Conservation (phyloP, 495 filamentous ascomycete genomes). For the Collariella sp. region DNA sequence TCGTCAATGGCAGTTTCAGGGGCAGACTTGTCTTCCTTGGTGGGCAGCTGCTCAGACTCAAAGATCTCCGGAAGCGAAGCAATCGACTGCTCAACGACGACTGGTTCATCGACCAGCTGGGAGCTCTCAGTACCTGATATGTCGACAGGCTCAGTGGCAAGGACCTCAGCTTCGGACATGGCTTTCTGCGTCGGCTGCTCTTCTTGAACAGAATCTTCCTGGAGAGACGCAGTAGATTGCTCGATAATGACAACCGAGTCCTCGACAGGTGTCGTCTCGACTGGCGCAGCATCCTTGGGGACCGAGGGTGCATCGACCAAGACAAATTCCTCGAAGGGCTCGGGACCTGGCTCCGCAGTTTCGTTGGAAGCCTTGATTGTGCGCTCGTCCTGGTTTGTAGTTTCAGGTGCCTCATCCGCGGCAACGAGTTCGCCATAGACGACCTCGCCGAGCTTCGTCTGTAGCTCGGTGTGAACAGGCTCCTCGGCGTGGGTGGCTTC, state of each 20-base stretch:
- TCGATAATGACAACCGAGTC: conserved; percentile 7
- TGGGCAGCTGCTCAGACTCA: conserved; percentile 1
- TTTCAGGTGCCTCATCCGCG: not conserved
- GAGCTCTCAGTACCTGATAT: not conserved
- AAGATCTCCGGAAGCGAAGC: conserved; percentile 9
- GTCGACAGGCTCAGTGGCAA: not conserved
- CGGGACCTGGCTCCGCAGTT: not conserved
- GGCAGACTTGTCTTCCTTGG: not conserved
- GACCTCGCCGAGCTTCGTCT: no score
- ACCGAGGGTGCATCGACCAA: conserved; percentile 14
- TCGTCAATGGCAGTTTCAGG: not conserved
- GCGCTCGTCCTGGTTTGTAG: not conserved
- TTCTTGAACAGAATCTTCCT: conserved; percentile 3
- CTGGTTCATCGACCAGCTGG: conserved; percentile 10
- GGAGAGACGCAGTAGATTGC: conserved; percentile 11
- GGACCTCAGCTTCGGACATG: not conserved
- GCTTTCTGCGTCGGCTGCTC: not conserved
- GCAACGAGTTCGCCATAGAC: not conserved
- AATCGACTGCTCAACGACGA: conserved; percentile 11
- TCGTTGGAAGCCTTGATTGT: not conserved
- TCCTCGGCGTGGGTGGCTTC: not conserved
- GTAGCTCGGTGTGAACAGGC: no score
- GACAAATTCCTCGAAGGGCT: conserved; percentile 19
- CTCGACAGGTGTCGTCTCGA: conserved; percentile 5
- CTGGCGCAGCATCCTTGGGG: conserved; percentile 4